Evolutionary conservation across 2,329 filamentous ascomycete species (phyloP).

Genomic region (Fusarium miscanthi): DNA sequence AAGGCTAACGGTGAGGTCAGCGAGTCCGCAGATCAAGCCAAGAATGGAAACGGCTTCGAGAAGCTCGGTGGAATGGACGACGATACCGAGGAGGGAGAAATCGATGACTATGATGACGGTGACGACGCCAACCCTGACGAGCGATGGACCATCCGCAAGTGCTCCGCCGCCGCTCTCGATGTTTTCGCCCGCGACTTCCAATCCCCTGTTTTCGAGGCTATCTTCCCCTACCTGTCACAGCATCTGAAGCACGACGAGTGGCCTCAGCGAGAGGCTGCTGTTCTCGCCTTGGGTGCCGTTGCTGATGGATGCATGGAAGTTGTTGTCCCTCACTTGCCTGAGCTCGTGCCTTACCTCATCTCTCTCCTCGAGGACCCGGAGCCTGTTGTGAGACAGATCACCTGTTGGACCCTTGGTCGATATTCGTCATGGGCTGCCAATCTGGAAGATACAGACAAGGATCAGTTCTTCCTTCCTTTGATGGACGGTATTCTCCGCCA

Average conservation of each 20-base stretch:
- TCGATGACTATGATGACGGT: slow-evolving; percentile 78
- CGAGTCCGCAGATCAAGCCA: slow-evolving; percentile 61
- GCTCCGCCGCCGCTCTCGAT: slow-evolving; percentile 93
- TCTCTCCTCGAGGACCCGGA: slow-evolving; percentile 85
- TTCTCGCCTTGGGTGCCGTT: slow-evolving; percentile 92
- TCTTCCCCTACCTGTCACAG: slow-evolving; percentile 90
- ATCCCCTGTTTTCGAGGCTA: slow-evolving; percentile 87
- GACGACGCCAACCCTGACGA: slow-evolving; percentile 89
- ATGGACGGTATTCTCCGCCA: slow-evolving; percentile 95
- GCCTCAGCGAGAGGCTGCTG: slow-evolving; percentile 92
- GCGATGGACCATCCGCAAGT: slow-evolving; percentile 95
- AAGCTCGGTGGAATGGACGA: slow-evolving; percentile 73
- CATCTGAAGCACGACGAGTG: slow-evolving; percentile 91
- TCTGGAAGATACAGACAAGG: slow-evolving; percentile 74
- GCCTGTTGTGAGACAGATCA: slow-evolving; percentile 94
- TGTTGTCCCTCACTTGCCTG: slow-evolving; percentile 88
- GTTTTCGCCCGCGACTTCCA: slow-evolving; percentile 93
- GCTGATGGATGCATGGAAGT: slow-evolving; percentile 93
- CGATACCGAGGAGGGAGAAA: slow-evolving; percentile 87
- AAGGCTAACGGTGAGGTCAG: slow-evolving; percentile 64
- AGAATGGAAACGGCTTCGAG: slow-evolving; percentile 66
- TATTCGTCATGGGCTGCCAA: slow-evolving; percentile 93
- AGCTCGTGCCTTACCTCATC: slow-evolving; percentile 90
- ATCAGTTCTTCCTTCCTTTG: slow-evolving; percentile 89
- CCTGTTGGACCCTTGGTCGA: slow-evolving; percentile 94